phyloP scores from a whole-genome alignment of 2,329 filamentous ascomycete species.

The Aspergillus quadrilineatus region DNA sequence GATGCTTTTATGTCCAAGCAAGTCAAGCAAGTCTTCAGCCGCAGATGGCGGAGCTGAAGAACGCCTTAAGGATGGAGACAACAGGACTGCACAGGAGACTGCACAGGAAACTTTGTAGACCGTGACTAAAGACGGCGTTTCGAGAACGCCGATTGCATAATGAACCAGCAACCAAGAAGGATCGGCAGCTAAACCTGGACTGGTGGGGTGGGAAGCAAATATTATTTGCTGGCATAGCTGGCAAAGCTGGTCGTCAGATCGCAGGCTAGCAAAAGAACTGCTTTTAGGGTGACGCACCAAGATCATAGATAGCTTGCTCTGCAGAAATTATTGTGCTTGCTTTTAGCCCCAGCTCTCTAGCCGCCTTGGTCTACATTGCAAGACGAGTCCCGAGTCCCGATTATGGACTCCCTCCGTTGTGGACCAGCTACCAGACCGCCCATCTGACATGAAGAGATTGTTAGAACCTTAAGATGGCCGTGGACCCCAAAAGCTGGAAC shows the following conservation, averaged over 20 bases:
- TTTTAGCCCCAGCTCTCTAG: not conserved
- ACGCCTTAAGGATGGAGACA: not conserved
- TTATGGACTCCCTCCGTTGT: not conserved
- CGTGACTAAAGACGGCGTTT: not conserved
- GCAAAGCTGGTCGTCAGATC: not conserved
- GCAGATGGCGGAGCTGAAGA: not conserved
- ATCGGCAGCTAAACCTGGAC: conserved; percentile 7
- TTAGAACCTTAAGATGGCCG: not conserved
- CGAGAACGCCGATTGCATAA: not conserved
- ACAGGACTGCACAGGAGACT: not conserved
- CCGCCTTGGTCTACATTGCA: not conserved
- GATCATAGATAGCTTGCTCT: conserved; percentile 4
- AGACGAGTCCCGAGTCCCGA: not conserved
- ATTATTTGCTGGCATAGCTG: not conserved
- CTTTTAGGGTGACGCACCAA: conserved; percentile 9
- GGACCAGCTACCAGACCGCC: conserved; percentile 1
- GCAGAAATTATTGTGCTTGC: not conserved
- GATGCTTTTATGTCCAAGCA: not conserved
- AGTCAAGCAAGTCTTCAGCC: not conserved
- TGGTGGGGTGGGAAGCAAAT: not conserved
- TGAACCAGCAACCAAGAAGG: not conserved
- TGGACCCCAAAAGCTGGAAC: not conserved
- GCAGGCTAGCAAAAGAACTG: conserved; percentile 2
- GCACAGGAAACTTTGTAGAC: too few species aligned
- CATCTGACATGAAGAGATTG: conserved; percentile 8